These are phyloP conservation scores for Balakata baccata DNA, from an alignment of 345 rosid genomes.

Conservation along the genomic window DNA sequence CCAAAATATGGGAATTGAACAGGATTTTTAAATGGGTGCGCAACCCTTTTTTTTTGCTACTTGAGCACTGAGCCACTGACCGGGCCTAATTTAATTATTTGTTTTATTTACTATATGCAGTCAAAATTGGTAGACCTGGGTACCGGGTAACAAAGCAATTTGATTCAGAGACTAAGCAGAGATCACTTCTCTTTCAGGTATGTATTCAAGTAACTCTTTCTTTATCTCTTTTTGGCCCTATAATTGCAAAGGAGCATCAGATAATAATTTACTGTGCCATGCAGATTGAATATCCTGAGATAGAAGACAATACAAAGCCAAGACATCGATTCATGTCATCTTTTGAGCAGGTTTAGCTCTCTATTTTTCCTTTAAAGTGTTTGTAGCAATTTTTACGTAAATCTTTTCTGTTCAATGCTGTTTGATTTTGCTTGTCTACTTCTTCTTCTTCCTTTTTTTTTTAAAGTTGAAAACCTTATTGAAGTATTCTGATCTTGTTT, in stretches of 20 bases:
- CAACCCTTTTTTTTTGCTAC: neutral
- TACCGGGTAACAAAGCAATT: constrained; percentile 92
- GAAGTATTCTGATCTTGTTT: neutral
- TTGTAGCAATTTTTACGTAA: neutral
- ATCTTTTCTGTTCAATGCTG: neutral
- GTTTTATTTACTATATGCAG: constrained; percentile 36
- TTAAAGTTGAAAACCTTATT: neutral
- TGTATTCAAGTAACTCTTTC: neutral
- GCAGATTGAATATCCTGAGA: constrained; percentile 97
- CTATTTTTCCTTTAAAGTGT: neutral
- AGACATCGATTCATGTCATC: constrained; percentile 97
- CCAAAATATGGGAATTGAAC: neutral
- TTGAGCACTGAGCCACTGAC: neutral
- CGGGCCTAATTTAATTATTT: neutral
- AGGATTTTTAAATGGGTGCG: neutral
- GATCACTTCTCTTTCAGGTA: constrained; percentile 95
- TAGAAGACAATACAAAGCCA: constrained; percentile 82
- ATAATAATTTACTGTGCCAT: neutral
- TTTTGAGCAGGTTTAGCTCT: constrained; percentile 69
- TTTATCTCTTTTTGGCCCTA: neutral
- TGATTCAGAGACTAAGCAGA: constrained; percentile 87
- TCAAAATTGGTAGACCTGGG: constrained; percentile 97
- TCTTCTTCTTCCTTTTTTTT: neutral
- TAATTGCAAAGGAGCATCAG: neutral
- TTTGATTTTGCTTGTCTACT: neutral